Percentiles rank a stretch among this genome's conserved stretches.
Evolutionary conservation across 306 rosid genomes (phyloP).

Genomic region (Adenanthera pavonina): DNA sequence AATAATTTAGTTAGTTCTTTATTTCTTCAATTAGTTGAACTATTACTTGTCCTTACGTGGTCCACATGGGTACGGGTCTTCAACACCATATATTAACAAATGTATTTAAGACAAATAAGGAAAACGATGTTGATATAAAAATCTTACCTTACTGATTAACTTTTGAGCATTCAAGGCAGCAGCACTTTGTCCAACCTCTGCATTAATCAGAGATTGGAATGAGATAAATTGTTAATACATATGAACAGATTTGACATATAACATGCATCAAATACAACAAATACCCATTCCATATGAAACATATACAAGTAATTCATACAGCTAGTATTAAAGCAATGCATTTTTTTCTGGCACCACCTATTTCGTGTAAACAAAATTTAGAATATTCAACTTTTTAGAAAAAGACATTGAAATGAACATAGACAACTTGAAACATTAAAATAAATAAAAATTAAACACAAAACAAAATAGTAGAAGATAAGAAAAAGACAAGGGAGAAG

Average conservation of each 20-base stretch:
- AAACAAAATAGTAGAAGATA: not conserved
- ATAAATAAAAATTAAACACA: not conserved
- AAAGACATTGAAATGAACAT: not conserved
- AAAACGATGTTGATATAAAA: not conserved
- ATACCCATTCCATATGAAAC: not conserved
- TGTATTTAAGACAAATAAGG: not conserved
- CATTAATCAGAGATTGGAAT: slow-evolving; percentile 35
- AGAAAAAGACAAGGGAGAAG: too few species aligned
- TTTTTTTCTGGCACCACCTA: not conserved
- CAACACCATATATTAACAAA: not conserved
- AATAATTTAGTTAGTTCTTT: not conserved
- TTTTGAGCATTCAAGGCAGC: slow-evolving; percentile 69
- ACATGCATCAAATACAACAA: slow-evolving; percentile 14
- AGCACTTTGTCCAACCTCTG: slow-evolving; percentile 72
- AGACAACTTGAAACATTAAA: not conserved
- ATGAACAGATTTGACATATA: slow-evolving; percentile 2
- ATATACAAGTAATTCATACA: not conserved
- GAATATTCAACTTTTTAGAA: not conserved
- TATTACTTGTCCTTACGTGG: slow-evolving; percentile 3
- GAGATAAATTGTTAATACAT: slow-evolving; percentile 4
- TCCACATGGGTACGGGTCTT: not conserved
- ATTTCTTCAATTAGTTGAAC: slow-evolving; percentile 11
- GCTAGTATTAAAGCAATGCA: not conserved
- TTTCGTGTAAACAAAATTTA: not conserved
- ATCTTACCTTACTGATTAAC: slow-evolving; percentile 67